These are phyloP conservation scores for Aegilops sharonensis DNA, from an alignment of 176 grass and related monocot genomes.

Conservation along the genomic window DNA sequence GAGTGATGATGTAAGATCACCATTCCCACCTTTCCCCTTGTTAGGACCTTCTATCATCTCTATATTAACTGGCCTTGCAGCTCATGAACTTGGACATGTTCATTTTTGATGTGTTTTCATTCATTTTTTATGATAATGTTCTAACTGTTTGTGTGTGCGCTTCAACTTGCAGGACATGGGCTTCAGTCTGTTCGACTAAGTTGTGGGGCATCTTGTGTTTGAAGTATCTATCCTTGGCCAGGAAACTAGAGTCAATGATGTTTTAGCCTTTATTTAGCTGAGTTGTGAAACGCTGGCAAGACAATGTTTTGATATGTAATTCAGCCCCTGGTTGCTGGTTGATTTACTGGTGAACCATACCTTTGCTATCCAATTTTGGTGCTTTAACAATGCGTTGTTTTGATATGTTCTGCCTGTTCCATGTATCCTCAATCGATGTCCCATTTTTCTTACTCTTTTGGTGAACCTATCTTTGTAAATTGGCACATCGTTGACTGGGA, in stretches of 20 bases:
- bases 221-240: background rate
- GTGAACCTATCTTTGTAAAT: background rate
- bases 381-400: background rate
- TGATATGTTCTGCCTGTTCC: background rate
- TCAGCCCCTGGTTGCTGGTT: slow-evolving; percentile 20
- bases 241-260: slow-evolving; percentile 13
- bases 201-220: background rate
- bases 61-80: background rate
- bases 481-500: background rate
- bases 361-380: slow-evolving; percentile 7
- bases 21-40: background rate
- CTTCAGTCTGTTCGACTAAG: slow-evolving; percentile 49
- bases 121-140: background rate
- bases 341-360: slow-evolving; percentile 30
- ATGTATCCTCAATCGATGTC: too few species aligned
- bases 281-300: slow-evolving; percentile 21
- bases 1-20: slow-evolving; percentile 50
- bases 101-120: background rate
- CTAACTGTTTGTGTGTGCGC: background rate
- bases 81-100: too few species aligned
- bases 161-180: slow-evolving; percentile 47
- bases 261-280: slow-evolving; percentile 32
- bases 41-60: background rate
- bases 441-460: too few species aligned
- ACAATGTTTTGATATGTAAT: slow-evolving; percentile 25